Conservation (phyloP, 257 asterid genomes). For the Solanum ahanhuiri region DNA sequence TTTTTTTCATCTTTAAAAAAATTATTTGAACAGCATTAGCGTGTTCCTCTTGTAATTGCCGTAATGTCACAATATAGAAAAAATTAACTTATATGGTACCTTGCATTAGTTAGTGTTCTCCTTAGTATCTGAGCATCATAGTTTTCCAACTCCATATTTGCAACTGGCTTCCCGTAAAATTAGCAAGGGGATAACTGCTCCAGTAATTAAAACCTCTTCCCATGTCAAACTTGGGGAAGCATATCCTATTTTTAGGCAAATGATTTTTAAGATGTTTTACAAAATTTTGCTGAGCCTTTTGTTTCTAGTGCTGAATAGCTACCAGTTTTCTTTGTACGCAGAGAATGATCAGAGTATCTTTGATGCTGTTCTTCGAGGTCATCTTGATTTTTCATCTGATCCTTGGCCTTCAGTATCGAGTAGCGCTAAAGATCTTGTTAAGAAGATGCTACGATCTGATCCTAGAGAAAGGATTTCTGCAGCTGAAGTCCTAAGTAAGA, state of each 20-base stretch:
- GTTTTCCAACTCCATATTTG: not conserved
- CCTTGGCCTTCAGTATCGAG: conserved; percentile 98
- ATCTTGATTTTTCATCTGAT: not conserved
- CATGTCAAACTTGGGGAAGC: not conserved
- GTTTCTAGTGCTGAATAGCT: not conserved
- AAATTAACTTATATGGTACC: not conserved
- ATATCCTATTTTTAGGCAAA: not conserved
- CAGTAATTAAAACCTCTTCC: not conserved
- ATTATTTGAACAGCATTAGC: not conserved
- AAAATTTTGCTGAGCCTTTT: not conserved
- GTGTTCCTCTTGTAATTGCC: not conserved
- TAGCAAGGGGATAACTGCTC: not conserved
- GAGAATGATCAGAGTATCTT: conserved; percentile 85
- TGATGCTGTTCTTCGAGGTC: conserved; percentile 70
- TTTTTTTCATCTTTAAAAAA: too few relatives aligned
- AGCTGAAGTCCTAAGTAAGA: conserved; percentile 68
- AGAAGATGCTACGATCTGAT: conserved; percentile 87
- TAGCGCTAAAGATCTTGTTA: conserved; percentile 93
- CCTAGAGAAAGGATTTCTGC: conserved; percentile 71
- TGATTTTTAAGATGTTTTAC: not conserved
- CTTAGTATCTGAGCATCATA: not conserved
- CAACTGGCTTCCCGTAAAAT: not conserved
- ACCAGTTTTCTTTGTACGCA: conserved; percentile 17
- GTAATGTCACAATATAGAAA: not conserved
- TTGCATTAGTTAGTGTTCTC: not conserved